These are phyloP conservation scores for Kwoniella dejecticola DNA, from an alignment of 768 basidiomycete species.

Conservation along the genomic window DNA sequence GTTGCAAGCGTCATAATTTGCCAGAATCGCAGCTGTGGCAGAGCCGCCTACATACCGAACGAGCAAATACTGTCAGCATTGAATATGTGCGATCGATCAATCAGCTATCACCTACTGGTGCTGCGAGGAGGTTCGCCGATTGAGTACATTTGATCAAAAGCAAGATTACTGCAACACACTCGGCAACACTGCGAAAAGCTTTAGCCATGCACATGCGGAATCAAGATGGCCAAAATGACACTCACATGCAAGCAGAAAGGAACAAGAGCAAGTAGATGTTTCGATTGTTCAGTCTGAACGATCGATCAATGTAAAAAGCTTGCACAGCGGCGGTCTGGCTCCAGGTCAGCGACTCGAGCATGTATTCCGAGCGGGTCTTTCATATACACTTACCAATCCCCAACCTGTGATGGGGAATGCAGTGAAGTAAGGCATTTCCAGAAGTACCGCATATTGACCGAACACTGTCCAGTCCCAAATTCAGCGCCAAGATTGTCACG, in stretches of 20 bases:
- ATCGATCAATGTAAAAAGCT: conserved; percentile 5
- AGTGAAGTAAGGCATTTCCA: conserved; percentile 4
- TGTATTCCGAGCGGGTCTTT: no score
- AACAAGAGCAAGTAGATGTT: not conserved
- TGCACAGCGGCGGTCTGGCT: not conserved
- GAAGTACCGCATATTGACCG: not conserved
- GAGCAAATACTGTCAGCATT: not conserved
- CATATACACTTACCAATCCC: conserved; percentile 6
- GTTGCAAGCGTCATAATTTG: conserved; percentile 14
- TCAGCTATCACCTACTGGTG: not conserved
- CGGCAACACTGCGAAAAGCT: not conserved
- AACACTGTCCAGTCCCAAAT: conserved; percentile 3
- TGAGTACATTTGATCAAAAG: not conserved
- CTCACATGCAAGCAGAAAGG: not conserved
- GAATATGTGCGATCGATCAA: no score
- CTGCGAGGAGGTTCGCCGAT: not conserved
- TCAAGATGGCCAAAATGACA: not conserved
- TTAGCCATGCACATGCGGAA: no score
- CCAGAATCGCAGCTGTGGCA: not conserved
- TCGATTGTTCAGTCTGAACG: conserved; percentile 5
- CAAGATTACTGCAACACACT: not conserved
- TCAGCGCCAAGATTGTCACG: not conserved
- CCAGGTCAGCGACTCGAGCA: no score
- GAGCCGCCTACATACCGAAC: not conserved
- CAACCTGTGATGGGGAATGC: conserved; percentile 3